Conservation (phyloP, 1,284 basidiomycete species). For the Lignosus rhinocerotis region DNA sequence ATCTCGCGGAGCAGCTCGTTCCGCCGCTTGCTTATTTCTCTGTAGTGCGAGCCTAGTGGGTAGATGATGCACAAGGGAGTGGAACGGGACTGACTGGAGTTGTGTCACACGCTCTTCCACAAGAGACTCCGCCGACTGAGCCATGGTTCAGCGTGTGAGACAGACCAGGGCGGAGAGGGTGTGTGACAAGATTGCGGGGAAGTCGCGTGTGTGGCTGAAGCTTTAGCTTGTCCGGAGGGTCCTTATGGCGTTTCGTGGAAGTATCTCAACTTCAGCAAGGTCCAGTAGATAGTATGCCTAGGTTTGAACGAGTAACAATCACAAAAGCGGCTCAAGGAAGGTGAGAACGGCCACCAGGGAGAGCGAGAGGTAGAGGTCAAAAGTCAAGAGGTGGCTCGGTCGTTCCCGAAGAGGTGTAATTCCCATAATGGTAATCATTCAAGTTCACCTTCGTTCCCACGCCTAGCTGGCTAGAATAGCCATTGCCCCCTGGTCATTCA, state of each 20-base stretch:
- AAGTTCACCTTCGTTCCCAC: conserved; percentile 9
- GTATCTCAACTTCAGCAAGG: background rate
- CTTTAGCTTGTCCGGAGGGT: background rate
- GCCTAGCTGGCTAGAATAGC: background rate
- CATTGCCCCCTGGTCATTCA: background rate
- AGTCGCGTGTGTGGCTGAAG: conserved; percentile 26
- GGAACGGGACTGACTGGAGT: conserved; percentile 36
- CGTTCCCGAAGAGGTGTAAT: conserved; percentile 16
- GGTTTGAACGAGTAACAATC: background rate
- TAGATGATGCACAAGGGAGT: background rate
- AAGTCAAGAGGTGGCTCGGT: conserved; percentile 16
- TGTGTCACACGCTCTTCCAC: conserved; percentile 43
- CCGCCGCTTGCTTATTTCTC: conserved; percentile 59
- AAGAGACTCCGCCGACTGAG: conserved; percentile 24
- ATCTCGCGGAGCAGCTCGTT: conserved; percentile 69
- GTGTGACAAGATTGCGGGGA: conserved; percentile 17
- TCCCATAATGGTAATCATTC: conserved; percentile 14
- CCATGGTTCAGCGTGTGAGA: conserved; percentile 14
- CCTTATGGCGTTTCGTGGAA: background rate
- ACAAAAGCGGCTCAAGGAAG: background rate
- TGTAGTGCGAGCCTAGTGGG: conserved; percentile 28
- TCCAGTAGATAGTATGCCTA: background rate
- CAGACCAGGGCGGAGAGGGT: conserved; percentile 3
- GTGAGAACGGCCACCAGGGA: background rate
- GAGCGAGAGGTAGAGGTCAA: conserved; percentile 9